Evolutionary conservation across 2,329 filamentous ascomycete species (phyloP).

Genomic region (Penicillium capsulatum): DNA sequence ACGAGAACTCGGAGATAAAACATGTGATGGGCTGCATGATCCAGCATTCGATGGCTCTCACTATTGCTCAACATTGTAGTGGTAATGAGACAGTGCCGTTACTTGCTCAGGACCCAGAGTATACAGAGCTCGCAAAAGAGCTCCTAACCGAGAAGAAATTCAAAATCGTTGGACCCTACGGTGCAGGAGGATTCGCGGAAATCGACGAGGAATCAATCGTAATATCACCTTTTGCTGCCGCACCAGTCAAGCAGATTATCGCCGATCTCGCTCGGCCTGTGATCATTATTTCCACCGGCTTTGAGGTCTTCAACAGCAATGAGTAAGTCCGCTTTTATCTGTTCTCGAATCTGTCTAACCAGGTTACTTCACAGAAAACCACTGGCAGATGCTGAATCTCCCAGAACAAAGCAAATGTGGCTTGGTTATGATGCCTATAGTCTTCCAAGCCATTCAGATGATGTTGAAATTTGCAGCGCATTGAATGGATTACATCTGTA

Average conservation of each 20-base stretch:
- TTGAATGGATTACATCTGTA: conserved; percentile 18
- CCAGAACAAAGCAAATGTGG: conserved; percentile 21
- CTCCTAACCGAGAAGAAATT: conserved; percentile 16
- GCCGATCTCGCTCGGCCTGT: conserved; percentile 16
- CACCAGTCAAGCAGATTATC: too few species aligned
- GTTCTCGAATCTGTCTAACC: conserved; percentile 15
- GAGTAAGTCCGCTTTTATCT: conserved; percentile 16
- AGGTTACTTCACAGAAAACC: conserved; percentile 13
- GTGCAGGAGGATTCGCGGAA: conserved; percentile 20
- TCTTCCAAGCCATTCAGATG: conserved; percentile 16
- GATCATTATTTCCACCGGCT: conserved; percentile 20
- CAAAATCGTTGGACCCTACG: conserved; percentile 16
- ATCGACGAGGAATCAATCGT: conserved; percentile 19
- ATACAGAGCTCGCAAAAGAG: conserved; percentile 15
- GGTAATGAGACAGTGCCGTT: conserved; percentile 15
- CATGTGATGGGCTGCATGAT: conserved; percentile 15
- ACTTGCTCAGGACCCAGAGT: too few species aligned
- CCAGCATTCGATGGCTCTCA: conserved; percentile 21
- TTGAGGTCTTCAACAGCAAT: conserved; percentile 15
- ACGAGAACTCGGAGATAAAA: conserved; percentile 13
- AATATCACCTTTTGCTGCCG: conserved; percentile 18
- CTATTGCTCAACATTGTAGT: conserved; percentile 18
- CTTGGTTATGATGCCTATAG: conserved; percentile 16
- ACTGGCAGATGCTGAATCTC: conserved; percentile 20
- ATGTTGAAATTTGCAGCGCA: conserved; percentile 15